phyloP scores from a whole-genome alignment of 176 grass and related monocot genomes.

The Rhynchospora pubera region DNA sequence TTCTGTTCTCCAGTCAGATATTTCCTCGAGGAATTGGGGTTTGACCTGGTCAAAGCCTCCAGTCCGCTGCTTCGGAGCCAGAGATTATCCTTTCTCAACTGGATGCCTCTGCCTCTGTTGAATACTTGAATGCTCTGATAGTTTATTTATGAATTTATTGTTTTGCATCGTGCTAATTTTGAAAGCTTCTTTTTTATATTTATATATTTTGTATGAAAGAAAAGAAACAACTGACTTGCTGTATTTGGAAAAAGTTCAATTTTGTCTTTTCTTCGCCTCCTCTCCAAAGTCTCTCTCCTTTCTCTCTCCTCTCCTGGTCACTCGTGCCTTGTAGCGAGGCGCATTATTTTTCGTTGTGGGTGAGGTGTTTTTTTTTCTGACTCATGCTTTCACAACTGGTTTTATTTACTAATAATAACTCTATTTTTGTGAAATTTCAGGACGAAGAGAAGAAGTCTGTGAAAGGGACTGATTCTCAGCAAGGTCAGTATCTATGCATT shows the following conservation, averaged over 20 bases:
- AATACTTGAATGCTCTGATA: slow-evolving; percentile 11
- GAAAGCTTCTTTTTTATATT: neutral
- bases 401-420: neutral
- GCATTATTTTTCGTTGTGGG: neutral
- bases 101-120: neutral
- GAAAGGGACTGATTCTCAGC: slow-evolving; percentile 32
- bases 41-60: slow-evolving; percentile 32
- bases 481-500: slow-evolving; percentile 33
- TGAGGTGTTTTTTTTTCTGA: neutral
- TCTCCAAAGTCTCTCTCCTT: slow-evolving; percentile 12
- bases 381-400: neutral
- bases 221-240: slow-evolving; percentile 7
- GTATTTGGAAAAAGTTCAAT: slow-evolving; percentile 6
- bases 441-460: slow-evolving; percentile 19
- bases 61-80: slow-evolving; percentile 22
- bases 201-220: neutral
- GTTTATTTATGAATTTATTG: neutral
- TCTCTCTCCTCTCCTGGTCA: neutral
- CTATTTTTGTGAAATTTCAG: slow-evolving; percentile 22
- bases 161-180: neutral
- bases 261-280: neutral
- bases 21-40: slow-evolving; percentile 19
- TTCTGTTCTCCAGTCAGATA: slow-evolving; percentile 16
- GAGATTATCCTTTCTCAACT: neutral
- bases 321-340: neutral